A percentile compares a stretch with the other conserved stretches of the same genome.
Evolutionary conservation across 1,284 basidiomycete species (phyloP).

Genomic region (Melampsora medusae): DNA sequence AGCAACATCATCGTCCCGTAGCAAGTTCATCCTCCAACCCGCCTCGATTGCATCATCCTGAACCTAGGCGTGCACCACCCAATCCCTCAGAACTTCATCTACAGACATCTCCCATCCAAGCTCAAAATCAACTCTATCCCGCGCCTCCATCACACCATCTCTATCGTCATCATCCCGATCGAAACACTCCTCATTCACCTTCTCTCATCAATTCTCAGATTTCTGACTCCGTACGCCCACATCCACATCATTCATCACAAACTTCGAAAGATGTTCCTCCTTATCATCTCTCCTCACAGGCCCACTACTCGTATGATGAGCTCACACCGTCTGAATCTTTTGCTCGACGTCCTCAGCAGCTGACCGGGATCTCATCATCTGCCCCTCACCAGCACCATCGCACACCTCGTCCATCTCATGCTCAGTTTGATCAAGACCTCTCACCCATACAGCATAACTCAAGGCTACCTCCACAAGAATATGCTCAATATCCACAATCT

Average conservation of each 20-base stretch:
- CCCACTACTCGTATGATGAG: no score
- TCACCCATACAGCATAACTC: background rate
- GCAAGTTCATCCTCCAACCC: slow-evolving; percentile 16
- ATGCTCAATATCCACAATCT: background rate
- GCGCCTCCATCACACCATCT: background rate
- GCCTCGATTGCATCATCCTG: slow-evolving; percentile 35
- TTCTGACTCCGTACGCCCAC: no score
- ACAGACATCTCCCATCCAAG: background rate
- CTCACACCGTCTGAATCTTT: no score
- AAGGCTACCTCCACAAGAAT: background rate
- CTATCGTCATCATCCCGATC: slow-evolving; percentile 4
- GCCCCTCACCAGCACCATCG: background rate
- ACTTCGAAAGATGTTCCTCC: no score
- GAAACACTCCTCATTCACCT: background rate
- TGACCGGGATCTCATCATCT: background rate
- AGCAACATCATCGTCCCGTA: slow-evolving; percentile 18
- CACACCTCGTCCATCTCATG: background rate
- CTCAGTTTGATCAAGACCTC: background rate
- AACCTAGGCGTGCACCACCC: slow-evolving; percentile 21
- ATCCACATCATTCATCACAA: no score
- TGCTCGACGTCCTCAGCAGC: no score
- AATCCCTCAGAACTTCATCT: slow-evolving; percentile 7
- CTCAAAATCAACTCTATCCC: background rate
- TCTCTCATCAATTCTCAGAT: no score
- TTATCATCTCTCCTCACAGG: no score